Conservation (phyloP, 202 grass and related monocot species). For the Cymbopogon flexuosus region DNA sequence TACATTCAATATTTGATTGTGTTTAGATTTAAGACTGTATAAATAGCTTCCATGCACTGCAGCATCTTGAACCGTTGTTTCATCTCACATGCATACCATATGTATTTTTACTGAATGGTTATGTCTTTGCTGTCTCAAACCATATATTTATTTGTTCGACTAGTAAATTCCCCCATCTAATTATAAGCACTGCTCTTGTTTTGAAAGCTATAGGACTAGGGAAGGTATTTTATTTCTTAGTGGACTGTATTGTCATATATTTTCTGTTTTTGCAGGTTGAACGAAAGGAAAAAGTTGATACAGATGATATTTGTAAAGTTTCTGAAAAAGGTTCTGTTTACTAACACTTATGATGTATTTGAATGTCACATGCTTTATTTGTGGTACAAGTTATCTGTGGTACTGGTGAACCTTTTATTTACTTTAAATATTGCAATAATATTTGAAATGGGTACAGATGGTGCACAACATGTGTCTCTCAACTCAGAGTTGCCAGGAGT, state of each 20-base stretch:
- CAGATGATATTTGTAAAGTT: slow-evolving; percentile 24
- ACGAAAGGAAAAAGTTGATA: slow-evolving; percentile 25
- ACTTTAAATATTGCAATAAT: neutral
- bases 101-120: slow-evolving; percentile 4
- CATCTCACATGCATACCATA: neutral
- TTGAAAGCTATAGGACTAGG: neutral
- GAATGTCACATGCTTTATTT: neutral
- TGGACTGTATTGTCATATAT: slow-evolving; percentile 14
- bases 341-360: slow-evolving; percentile 4
- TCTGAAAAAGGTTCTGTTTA: slow-evolving; percentile 54
- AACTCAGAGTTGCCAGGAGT: slow-evolving; percentile 49
- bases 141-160: neutral
- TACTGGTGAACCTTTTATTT: neutral
- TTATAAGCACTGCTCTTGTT: slow-evolving; percentile 1
- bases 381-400: neutral
- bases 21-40: neutral
- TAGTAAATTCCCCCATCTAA: neutral
- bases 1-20: neutral
- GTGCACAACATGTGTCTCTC: slow-evolving; percentile 5
- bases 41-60: neutral
- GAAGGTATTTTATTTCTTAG: slow-evolving; percentile 16
- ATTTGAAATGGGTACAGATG: slow-evolving; percentile 25
- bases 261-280: slow-evolving; percentile 48
- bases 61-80: neutral
- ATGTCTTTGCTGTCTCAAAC: neutral